phyloP scores from a whole-genome alignment of 2,329 filamentous ascomycete species.

The Scedosporium aurantiacum region DNA sequence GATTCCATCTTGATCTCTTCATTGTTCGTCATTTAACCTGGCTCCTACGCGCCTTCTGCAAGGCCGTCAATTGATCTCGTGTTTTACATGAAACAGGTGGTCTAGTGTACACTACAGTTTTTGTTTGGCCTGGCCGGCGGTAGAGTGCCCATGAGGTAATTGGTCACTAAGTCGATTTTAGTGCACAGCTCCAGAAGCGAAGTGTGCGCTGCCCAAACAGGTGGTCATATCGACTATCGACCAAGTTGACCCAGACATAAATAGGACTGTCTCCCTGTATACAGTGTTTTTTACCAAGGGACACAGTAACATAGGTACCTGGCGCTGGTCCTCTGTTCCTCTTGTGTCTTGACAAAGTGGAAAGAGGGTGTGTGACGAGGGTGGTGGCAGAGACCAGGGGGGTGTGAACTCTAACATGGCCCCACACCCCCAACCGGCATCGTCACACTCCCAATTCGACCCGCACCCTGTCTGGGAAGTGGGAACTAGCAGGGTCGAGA shows the following conservation, averaged over 20 bases:
- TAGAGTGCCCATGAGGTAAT: neutral
- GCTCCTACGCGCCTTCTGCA: slow-evolving; percentile 1
- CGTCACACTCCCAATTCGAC: neutral
- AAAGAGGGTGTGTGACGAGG: neutral
- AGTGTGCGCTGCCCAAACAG: no score
- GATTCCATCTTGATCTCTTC: neutral
- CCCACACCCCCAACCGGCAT: neutral
- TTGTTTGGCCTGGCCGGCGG: neutral
- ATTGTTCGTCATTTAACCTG: neutral
- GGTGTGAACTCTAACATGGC: neutral
- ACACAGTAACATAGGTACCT: slow-evolving; percentile 2
- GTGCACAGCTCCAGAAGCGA: neutral
- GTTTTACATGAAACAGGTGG: slow-evolving; percentile 3
- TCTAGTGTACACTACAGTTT: neutral
- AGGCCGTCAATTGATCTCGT: neutral
- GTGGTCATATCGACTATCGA: no score
- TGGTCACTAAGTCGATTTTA: neutral
- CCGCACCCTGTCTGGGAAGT: neutral
- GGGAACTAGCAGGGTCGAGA: no score
- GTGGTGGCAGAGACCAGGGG: neutral
- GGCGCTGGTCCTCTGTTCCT: neutral
- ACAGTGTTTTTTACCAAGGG: no score
- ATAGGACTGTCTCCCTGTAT: no score
- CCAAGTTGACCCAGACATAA: no score
- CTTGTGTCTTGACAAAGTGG: neutral